Evolutionary conservation across 1,139 yeast genomes (phyloP).

Genomic region (Geotrichum armillariae): DNA sequence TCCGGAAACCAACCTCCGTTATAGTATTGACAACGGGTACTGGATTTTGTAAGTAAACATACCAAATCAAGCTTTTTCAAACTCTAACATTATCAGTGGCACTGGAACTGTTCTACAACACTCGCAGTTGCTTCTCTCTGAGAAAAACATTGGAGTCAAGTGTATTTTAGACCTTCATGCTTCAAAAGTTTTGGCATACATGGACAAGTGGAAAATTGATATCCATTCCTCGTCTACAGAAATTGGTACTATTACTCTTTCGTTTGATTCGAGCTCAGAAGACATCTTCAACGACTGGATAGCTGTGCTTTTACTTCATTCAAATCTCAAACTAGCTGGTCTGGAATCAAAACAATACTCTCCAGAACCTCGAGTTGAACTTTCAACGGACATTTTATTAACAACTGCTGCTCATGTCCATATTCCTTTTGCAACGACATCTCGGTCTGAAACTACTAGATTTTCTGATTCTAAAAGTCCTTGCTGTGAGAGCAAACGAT

Average conservation of each 20-base stretch:
- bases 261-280: neutral
- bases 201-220: neutral
- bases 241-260: neutral
- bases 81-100: constrained; percentile 7
- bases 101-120: constrained; percentile 3
- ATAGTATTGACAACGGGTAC: constrained; percentile 11
- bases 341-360: constrained; percentile 8
- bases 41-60: constrained; percentile 13
- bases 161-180: constrained; percentile 10
- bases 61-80: no score
- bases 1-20: neutral
- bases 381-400: neutral
- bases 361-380: constrained; percentile 1
- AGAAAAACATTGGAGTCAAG: constrained; percentile 11
- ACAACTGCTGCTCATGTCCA: neutral
- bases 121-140: constrained; percentile 13
- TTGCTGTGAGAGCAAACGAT: neutral
- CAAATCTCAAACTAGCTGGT: constrained; percentile 18
- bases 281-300: constrained; percentile 14
- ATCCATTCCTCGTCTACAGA: constrained; percentile 4
- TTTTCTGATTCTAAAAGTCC: neutral
- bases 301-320: constrained; percentile 14
- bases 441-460: neutral
- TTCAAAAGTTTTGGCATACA: neutral
- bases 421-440: neutral